Conservation (phyloP, 352 stramenopile species). For the Phytophthora tubulina region DNA sequence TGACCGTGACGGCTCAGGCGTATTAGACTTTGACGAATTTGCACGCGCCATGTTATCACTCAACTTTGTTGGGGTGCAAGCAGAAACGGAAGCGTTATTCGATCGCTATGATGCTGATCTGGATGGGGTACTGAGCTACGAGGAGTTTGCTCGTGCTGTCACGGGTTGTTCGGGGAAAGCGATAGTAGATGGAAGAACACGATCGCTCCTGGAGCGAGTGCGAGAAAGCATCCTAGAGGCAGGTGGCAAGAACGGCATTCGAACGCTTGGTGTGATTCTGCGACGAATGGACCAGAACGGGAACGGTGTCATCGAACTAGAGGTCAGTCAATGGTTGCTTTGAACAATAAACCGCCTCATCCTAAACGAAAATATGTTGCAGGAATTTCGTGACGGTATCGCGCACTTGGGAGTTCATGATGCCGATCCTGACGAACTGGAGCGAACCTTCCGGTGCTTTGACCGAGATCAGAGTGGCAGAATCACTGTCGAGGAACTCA, state of each 20-base stretch:
- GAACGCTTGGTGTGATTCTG: constrained; percentile 71
- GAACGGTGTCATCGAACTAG: constrained; percentile 72
- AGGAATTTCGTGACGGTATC: constrained; percentile 73
- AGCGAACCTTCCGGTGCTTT: constrained; percentile 76
- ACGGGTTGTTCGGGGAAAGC: constrained; percentile 43
- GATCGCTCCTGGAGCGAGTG: constrained; percentile 55
- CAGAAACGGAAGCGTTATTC: constrained; percentile 87
- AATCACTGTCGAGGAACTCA: constrained; percentile 91
- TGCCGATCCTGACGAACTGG: constrained; percentile 51
- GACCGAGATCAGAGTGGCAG: constrained; percentile 85
- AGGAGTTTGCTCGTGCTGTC: constrained; percentile 70
- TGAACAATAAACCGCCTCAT: too few species aligned
- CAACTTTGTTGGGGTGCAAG: constrained; percentile 91
- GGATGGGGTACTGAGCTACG: constrained; percentile 79
- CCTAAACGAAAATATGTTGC: neutral
- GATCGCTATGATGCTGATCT: constrained; percentile 91
- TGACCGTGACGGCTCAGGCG: constrained; percentile 72
- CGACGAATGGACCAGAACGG: constrained; percentile 86
- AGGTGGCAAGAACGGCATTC: constrained; percentile 80
- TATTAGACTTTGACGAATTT: constrained; percentile 91
- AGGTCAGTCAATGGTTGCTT: constrained; percentile 37
- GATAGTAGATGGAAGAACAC: constrained; percentile 22
- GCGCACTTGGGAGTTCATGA: constrained; percentile 54
- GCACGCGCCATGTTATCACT: constrained; percentile 84
- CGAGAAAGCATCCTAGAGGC: constrained; percentile 64